A percentile compares a stretch with the other conserved stretches of the same genome.
Conservation (phyloP, 1,139 yeast genomes). For the Spathaspora jeffriesii region DNA sequence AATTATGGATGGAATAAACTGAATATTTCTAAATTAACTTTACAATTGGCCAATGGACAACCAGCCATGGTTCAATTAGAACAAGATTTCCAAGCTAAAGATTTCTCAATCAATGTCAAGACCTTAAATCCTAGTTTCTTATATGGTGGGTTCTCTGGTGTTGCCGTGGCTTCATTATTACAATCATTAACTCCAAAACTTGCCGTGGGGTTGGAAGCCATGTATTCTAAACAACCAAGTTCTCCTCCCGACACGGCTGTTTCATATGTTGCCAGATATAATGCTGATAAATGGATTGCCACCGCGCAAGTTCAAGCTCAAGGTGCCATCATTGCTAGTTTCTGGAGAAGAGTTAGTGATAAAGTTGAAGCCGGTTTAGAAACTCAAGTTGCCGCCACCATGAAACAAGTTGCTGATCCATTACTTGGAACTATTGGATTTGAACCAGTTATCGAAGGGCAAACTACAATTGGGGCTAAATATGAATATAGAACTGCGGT, state of each 20-base stretch:
- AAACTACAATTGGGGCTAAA: constrained; percentile 94
- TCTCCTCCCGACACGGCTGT: constrained; percentile 93
- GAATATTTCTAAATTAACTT: constrained; percentile 79
- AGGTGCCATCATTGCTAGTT: constrained; percentile 86
- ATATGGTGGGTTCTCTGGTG: constrained; percentile 72
- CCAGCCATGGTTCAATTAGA: constrained; percentile 96
- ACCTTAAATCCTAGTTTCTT: constrained; percentile 85
- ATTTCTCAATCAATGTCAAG: constrained; percentile 87
- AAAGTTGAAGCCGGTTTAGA: constrained; percentile 97
- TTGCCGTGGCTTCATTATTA: constrained; percentile 85
- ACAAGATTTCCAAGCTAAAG: constrained; percentile 92
- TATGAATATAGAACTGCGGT: constrained; percentile 97
- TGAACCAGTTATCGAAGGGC: constrained; percentile 86
- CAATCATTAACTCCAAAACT: constrained; percentile 86
- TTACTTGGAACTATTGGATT: constrained; percentile 78
- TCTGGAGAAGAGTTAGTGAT: constrained; percentile 92
- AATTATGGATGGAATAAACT: constrained; percentile 90
- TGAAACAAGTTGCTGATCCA: constrained; percentile 79
- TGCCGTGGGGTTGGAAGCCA: constrained; percentile 90
- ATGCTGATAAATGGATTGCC: constrained; percentile 87
- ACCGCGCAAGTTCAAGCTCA: constrained; percentile 94
- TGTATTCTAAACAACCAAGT: constrained; percentile 79
- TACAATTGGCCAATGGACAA: constrained; percentile 88
- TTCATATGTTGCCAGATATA: constrained; percentile 89
- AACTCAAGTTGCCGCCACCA: constrained; percentile 79